Evolutionary conservation across 1,139 yeast species (phyloP).

Genomic region (Yamadazyma siamensis): DNA sequence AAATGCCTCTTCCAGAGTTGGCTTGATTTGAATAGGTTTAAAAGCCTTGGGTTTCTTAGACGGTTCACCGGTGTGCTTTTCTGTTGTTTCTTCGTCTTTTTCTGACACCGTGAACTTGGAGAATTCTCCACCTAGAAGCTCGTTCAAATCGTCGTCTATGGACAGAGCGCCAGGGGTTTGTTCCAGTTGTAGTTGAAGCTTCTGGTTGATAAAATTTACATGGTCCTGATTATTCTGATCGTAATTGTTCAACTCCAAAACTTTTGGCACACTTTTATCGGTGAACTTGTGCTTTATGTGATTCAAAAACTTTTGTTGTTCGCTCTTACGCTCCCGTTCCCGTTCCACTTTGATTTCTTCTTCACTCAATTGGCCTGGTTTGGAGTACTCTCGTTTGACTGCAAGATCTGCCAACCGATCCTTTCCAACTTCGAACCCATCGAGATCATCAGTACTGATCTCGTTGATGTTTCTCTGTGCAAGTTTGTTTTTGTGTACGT

Average conservation of each 20-base stretch:
- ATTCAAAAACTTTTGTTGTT: constrained; percentile 25
- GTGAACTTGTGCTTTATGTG: constrained; percentile 29
- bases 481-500: constrained; percentile 18
- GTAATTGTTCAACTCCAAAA: constrained; percentile 39
- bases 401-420: constrained; percentile 11
- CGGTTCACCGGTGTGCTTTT: too few relatives aligned
- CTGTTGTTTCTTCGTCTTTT: not conserved
- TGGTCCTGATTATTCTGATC: constrained; percentile 22
- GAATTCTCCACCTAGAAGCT: constrained; percentile 6
- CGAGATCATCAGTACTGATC: constrained; percentile 26
- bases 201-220: constrained; percentile 24
- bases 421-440: constrained; percentile 38
- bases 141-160: constrained; percentile 17
- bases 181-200: constrained; percentile 10
- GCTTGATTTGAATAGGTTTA: too few relatives aligned
- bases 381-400: constrained; percentile 4
- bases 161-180: constrained; percentile 5
- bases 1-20: too few relatives aligned
- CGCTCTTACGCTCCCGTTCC: constrained; percentile 21
- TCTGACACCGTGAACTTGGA: constrained; percentile 1
- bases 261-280: constrained; percentile 10
- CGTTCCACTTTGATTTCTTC: constrained; percentile 27
- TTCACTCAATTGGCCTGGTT: constrained; percentile 17
- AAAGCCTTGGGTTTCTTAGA: too few relatives aligned
- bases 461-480: constrained; percentile 20